Conservation (phyloP, 108 stramenopile species). For the Cyclotella baltica region DNA sequence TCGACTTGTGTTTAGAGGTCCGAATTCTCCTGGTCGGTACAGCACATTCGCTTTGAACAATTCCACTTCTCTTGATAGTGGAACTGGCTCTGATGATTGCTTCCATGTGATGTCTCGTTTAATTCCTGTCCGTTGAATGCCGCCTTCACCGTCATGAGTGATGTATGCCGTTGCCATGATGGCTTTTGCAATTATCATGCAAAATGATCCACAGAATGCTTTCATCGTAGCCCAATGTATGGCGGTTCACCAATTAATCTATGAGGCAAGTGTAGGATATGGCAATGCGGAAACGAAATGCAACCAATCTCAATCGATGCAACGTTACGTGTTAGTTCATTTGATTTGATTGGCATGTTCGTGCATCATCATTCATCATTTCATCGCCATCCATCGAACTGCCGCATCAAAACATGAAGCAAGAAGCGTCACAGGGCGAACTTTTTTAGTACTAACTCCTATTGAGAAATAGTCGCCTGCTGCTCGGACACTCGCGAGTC, state of each 20-base stretch:
- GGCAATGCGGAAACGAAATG: too few species aligned
- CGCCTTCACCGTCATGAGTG: constrained; percentile 1
- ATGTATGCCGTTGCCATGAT: constrained; percentile 19
- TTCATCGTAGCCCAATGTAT: background rate
- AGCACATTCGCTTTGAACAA: constrained; percentile 27
- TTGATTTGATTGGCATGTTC: too few species aligned
- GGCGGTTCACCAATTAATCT: too few species aligned
- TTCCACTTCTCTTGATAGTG: constrained; percentile 26
- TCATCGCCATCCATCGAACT: background rate
- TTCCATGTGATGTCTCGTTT: constrained; percentile 37
- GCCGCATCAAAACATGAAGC: background rate
- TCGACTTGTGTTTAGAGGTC: constrained; percentile 23
- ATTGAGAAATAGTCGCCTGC: background rate
- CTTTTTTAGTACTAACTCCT: too few species aligned
- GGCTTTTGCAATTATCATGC: background rate
- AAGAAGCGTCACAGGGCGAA: too few species aligned
- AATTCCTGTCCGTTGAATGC: background rate
- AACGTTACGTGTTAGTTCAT: too few species aligned
- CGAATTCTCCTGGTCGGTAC: constrained; percentile 41
- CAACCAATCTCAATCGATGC: too few species aligned
- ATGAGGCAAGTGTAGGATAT: background rate
- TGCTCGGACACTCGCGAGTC: constrained; percentile 10
- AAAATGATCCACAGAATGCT: background rate
- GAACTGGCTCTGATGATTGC: constrained; percentile 24
- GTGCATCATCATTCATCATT: background rate